These are phyloP conservation scores for Cytospora chrysosperma DNA, from an alignment of 2,329 filamentous ascomycete genomes.

Conservation along the genomic window DNA sequence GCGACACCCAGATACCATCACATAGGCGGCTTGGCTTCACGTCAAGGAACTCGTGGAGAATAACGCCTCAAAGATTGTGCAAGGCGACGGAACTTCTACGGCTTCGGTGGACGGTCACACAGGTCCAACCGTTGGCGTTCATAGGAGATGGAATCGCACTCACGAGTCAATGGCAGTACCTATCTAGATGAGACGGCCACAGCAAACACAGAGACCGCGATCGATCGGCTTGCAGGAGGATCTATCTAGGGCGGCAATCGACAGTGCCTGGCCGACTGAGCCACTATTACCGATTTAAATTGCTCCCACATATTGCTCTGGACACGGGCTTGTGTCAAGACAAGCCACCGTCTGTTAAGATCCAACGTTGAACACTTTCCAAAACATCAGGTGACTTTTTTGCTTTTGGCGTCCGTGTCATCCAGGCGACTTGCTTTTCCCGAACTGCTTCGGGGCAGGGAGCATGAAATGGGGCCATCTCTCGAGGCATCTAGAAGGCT, in stretches of 20 bases:
- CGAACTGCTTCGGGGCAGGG: conserved; percentile 11
- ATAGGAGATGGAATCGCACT: neutral
- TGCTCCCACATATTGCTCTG: neutral
- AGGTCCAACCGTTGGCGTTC: conserved; percentile 5
- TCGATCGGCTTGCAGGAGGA: neutral
- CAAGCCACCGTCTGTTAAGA: neutral
- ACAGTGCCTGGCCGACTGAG: neutral
- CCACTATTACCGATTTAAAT: neutral
- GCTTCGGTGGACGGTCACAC: conserved; percentile 2
- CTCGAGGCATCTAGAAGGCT: neutral
- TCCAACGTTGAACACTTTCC: conserved; percentile 7
- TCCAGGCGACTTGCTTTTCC: conserved; percentile 6
- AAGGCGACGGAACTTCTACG: conserved; percentile 6
- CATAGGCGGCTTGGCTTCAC: conserved; percentile 3
- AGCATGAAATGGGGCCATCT: neutral
- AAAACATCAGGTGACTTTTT: conserved; percentile 10
- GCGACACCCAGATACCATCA: neutral
- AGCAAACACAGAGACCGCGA: conserved; percentile 8
- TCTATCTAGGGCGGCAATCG: neutral
- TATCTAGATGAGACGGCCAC: neutral
- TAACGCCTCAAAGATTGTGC: conserved; percentile 3
- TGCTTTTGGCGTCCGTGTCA: neutral
- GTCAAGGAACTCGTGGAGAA: neutral
- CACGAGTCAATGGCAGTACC: neutral
- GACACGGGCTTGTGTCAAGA: conserved; percentile 2